phyloP scores from a whole-genome alignment of 2,329 filamentous ascomycete species.

The Cladosporium sphaerospermum region DNA sequence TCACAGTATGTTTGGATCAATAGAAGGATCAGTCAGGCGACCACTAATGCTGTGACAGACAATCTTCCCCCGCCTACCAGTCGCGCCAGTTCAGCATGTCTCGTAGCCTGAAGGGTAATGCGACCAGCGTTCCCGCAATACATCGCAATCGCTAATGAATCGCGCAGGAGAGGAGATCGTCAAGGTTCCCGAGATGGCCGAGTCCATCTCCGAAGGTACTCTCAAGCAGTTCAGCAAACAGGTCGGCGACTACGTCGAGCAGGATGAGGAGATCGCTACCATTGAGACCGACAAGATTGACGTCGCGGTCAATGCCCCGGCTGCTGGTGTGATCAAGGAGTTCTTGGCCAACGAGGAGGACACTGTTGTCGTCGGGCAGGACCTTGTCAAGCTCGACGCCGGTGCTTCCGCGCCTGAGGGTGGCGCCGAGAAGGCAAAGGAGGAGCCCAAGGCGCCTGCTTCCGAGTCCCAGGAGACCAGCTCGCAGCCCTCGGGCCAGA shows the following conservation, averaged over 20 bases:
- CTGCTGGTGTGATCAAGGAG: conserved; percentile 86
- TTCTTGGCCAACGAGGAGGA: conserved; percentile 89
- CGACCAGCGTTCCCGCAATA: not conserved
- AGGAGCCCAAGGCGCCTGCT: conserved; percentile 56
- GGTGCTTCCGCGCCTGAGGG: conserved; percentile 53
- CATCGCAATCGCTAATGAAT: conserved; percentile 2
- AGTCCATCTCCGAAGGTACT: conserved; percentile 96
- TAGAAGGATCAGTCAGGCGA: conserved; percentile 1
- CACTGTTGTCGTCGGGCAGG: conserved; percentile 89
- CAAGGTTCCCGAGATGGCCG: conserved; percentile 96
- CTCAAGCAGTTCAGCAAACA: conserved; percentile 93
- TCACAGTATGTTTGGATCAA: conserved; percentile 7
- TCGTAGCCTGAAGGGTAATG: conserved; percentile 29
- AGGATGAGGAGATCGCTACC: conserved; percentile 95
- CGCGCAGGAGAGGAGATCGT: conserved; percentile 67
- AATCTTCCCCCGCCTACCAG: conserved; percentile 22
- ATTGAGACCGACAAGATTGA: conserved; percentile 99
- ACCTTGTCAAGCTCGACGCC: conserved; percentile 78
- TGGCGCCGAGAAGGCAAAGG: conserved; percentile 46
- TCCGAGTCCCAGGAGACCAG: conserved; percentile 52
- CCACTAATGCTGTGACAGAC: conserved; percentile 22
- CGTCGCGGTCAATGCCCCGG: conserved; percentile 89
- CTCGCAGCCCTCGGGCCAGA: conserved; percentile 47
- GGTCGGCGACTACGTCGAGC: conserved; percentile 87
- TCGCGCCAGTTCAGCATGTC: conserved; percentile 29